These are phyloP conservation scores for Simplicillium sp. DNA, from an alignment of 2,329 filamentous ascomycete genomes.

Conservation along the genomic window DNA sequence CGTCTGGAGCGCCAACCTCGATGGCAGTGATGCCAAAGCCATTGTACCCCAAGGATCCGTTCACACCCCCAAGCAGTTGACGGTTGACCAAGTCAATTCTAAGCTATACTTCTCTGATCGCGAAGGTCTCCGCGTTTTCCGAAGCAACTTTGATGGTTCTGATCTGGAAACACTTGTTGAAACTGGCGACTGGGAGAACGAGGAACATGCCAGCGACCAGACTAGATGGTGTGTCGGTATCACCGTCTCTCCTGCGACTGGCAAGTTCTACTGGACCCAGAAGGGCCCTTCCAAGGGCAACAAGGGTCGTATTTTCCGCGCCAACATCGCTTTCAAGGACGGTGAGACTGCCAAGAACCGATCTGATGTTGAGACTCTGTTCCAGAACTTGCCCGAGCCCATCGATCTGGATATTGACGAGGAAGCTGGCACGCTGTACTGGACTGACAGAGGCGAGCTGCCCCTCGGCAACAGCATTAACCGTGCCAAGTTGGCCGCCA, in stretches of 20 bases:
- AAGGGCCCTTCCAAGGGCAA: constrained; percentile 43
- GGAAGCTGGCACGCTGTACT: constrained; percentile 36
- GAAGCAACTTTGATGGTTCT: constrained; percentile 28
- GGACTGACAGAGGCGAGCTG: constrained; percentile 51
- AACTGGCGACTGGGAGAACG: constrained; percentile 15
- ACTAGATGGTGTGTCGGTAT: constrained; percentile 47
- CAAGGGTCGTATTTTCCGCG: constrained; percentile 42
- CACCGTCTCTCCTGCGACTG: constrained; percentile 28
- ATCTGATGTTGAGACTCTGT: constrained; percentile 31
- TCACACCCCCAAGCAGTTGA: constrained; percentile 40
- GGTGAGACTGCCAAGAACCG: constrained; percentile 22
- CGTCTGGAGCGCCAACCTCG: constrained; percentile 33
- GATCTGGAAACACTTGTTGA: constrained; percentile 29
- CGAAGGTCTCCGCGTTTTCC: constrained; percentile 30
- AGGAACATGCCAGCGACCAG: constrained; percentile 18
- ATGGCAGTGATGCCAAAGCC: constrained; percentile 33
- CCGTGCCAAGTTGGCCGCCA: constrained; percentile 11
- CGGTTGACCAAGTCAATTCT: constrained; percentile 14
- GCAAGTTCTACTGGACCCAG: constrained; percentile 50
- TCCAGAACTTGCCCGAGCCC: constrained; percentile 39
- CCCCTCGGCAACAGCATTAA: constrained; percentile 46
- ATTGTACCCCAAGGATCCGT: constrained; percentile 32
- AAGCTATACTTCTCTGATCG: constrained; percentile 34
- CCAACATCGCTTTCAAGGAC: constrained; percentile 27
- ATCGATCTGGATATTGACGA: constrained; percentile 49